Evolutionary conservation across 257 asterid genomes (phyloP).

Genomic region (Solanum chilense): DNA sequence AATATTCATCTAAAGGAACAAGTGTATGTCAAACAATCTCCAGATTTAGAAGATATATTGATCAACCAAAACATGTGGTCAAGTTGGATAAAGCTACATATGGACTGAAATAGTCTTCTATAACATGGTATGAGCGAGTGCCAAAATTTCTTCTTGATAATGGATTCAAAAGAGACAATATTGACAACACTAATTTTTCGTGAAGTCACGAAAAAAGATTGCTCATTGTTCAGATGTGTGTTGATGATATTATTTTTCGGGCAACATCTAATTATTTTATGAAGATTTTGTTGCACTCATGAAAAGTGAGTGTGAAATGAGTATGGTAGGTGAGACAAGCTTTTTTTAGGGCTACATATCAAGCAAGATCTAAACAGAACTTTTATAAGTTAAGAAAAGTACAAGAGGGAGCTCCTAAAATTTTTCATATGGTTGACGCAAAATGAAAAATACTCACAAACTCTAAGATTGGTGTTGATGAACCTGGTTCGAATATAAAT

Average conservation of each 20-base stretch:
- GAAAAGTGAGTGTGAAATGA: not conserved
- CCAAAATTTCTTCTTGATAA: not conserved
- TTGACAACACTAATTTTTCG: not conserved
- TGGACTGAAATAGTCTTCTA: not conserved
- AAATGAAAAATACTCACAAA: not conserved
- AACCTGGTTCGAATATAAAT: not conserved
- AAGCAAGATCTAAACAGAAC: not conserved
- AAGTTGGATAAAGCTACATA: not conserved
- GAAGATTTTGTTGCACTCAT: not conserved
- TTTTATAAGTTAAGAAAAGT: not conserved
- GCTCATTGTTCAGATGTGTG: not conserved
- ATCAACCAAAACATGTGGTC: not conserved
- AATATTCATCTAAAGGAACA: too few relatives aligned
- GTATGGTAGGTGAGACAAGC: not conserved
- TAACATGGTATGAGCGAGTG: not conserved
- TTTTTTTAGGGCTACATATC: too few relatives aligned
- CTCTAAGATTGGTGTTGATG: not conserved
- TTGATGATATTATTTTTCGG: not conserved
- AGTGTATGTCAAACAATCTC: not conserved
- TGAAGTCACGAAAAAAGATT: not conserved
- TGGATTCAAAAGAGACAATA: not conserved
- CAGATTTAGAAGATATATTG: not conserved
- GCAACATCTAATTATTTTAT: not conserved
- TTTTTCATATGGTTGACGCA: not conserved
- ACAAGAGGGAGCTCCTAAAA: too few relatives aligned